Conservation (phyloP, 768 basidiomycete genomes). For the Polyporus arcularius region DNA sequence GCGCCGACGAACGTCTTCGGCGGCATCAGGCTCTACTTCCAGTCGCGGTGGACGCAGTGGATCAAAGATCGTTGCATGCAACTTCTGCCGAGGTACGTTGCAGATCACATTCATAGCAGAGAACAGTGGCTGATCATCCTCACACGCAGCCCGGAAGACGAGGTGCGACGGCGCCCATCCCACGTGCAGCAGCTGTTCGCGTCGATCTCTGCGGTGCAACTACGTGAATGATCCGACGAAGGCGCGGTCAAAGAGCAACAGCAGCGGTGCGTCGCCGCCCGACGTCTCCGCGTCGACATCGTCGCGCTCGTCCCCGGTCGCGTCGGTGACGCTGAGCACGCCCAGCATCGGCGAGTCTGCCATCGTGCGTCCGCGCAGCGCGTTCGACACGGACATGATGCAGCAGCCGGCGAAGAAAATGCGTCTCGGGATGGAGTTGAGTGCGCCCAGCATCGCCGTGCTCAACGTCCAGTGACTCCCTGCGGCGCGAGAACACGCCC, state of each 20-base stretch:
- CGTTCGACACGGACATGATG: slow-evolving; percentile 59
- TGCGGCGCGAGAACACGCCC: no score
- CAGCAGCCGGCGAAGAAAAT: slow-evolving; percentile 69
- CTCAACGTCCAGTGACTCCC: slow-evolving; percentile 7
- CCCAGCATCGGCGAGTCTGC: slow-evolving; percentile 18
- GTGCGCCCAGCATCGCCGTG: slow-evolving; percentile 23
- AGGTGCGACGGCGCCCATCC: slow-evolving; percentile 89
- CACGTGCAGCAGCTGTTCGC: slow-evolving; percentile 79
- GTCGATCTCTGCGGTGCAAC: slow-evolving; percentile 73
- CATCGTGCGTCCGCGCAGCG: slow-evolving; percentile 18
- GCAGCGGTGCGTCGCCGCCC: slow-evolving; percentile 20
- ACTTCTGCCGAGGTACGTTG: slow-evolving; percentile 80
- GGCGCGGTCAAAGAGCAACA: slow-evolving; percentile 24
- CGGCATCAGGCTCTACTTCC: slow-evolving; percentile 67
- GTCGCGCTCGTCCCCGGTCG: slow-evolving; percentile 29
- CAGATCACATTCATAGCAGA: slow-evolving; percentile 1
- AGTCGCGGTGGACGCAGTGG: slow-evolving; percentile 70
- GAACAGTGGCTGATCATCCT: background rate
- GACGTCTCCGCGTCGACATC: slow-evolving; percentile 25
- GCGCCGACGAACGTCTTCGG: slow-evolving; percentile 64
- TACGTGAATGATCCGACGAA: slow-evolving; percentile 67
- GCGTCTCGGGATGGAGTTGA: slow-evolving; percentile 55
- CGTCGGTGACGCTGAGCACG: slow-evolving; percentile 15
- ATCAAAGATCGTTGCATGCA: slow-evolving; percentile 86
- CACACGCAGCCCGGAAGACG: slow-evolving; percentile 73